Base-by-base conservation (phyloP, 345 rosid genomes). In the Clausena lansium region DNA sequence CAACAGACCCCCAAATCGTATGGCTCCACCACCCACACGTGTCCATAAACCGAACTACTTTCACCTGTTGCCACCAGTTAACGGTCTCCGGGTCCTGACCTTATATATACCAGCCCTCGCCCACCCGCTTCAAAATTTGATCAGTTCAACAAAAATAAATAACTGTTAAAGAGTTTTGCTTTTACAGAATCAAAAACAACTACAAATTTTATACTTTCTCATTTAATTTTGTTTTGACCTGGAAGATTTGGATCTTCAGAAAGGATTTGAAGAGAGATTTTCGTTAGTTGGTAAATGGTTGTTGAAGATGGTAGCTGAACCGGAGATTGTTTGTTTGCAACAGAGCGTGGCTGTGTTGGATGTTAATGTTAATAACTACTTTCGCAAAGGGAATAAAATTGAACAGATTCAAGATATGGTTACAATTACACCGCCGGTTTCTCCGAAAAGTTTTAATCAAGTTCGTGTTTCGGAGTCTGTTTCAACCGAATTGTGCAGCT, bases 291-390 rank as follows among this genome's bases (percentile, higher is more conserved):
- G 77, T 75, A 75, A 62, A 74, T 75, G 78, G 9, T 76, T 65
- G 32, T 52, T 65, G 78, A 83, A 81, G 73, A 90, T 92, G 94
- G 92, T 83, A 45, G 91, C 91, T 75, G 97, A 88, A 84, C 86
- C 88, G 70, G 92, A 89, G 83, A 78, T 88, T 74, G 84, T 84
- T 81, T 78, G 85, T 67, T 45, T 45, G 70, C 88, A 83, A 76
- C 89, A 86, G 83, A 88, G 87, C 81, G 81, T 86, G 25, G 84
- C 91, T 70, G 85, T 80, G 77, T 72, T 87, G 77, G 93, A 89
- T 70, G 90, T 87, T 62, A 81, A 89, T 70, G 90, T 85, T 66
- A 81, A 62, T n/a, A 47, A 67, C 25, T 74, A 74, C 74, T 87
- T 88, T 47, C 79, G 72, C 63, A 58, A 78, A 80, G 84, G 75